Base-by-base conservation (phyloP, 176 grass and related monocot genomes). In the Eleusine indica region DNA sequence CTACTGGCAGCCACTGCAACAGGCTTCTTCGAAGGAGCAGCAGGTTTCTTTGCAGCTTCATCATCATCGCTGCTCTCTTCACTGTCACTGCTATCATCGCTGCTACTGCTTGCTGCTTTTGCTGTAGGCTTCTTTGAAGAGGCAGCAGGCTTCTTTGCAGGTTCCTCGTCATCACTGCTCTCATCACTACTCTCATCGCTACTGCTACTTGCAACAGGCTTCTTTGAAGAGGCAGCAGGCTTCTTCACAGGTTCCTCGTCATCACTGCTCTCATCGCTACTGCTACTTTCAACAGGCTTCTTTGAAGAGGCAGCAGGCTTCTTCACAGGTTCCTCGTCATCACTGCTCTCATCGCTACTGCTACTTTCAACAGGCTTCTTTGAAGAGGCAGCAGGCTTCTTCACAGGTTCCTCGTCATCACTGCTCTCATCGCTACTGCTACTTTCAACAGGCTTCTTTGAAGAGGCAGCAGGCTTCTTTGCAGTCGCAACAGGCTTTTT, bases 191-290 rank as follows among this genome's bases (percentile, higher is more conserved):
- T 88, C 6, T 80, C 76, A 61, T 79, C 80, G 44, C 44, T 46
- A 10, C 60, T 76, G 9, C 41, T 82, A 0, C 46, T 68, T 4
- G 48, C 25, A 1, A 9, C 46, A 30, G 85, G 72, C 76, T 87
- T 77, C 53, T 82, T 86, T 68, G 48, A 47, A 86, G 79, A 4
- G 14, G 74, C 51, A 77, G 12, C 61, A 51, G 61, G 64, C 63
- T 87, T 94, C 75, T 97, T 92, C 30, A 77, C 73, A 72, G 88
- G 79, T 78, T 91, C 90, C 35, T 85, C 78, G 22, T 89, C 83
- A 7, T 78, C 82, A 8, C 71, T 77, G 46, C 76, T 85, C 18
- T 85, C 87, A 70, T 89, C 82, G 32, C 87, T 84, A 58, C 57
- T 88, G 5, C 79, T 75, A 58, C 72, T 74, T 64, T 28, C n/a